phyloP scores from a whole-genome alignment of 2,329 filamentous ascomycete genomes.

The Capronia coronata region DNA sequence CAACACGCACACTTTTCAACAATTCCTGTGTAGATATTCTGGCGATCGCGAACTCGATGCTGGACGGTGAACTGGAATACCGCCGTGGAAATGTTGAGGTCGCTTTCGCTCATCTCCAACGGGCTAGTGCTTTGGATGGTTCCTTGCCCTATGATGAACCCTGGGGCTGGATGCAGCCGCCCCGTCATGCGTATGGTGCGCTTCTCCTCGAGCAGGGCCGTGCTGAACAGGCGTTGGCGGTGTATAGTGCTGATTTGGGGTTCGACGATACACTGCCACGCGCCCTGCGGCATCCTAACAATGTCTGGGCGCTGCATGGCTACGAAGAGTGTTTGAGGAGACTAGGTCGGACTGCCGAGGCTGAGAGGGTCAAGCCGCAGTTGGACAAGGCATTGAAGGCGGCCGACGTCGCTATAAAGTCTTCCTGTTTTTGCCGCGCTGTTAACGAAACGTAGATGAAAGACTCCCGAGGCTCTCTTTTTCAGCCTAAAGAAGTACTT shows the following conservation, averaged over 20 bases:
- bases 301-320: slow-evolving; percentile 69
- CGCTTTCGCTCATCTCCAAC: slow-evolving; percentile 55
- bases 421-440: slow-evolving; percentile 53
- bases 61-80: slow-evolving; percentile 69
- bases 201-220: slow-evolving; percentile 60
- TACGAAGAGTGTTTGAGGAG: slow-evolving; percentile 62
- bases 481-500: no score
- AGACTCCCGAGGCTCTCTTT: background rate
- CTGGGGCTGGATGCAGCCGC: slow-evolving; percentile 74
- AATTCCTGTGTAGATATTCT: slow-evolving; percentile 61
- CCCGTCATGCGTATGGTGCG: slow-evolving; percentile 63
- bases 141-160: slow-evolving; percentile 64
- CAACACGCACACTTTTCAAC: slow-evolving; percentile 60
- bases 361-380: slow-evolving; percentile 44
- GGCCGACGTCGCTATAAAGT: slow-evolving; percentile 54
- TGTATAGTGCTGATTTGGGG: slow-evolving; percentile 59
- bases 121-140: slow-evolving; percentile 56
- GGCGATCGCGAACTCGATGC: slow-evolving; percentile 56
- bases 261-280: slow-evolving; percentile 55
- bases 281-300: slow-evolving; percentile 61
- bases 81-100: slow-evolving; percentile 51
- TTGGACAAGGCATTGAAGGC: slow-evolving; percentile 48
- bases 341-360: slow-evolving; percentile 47
- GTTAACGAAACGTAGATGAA: background rate
- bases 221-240: slow-evolving; percentile 49